Percentiles rank a stretch among this genome's conserved stretches.
Evolutionary conservation across 106 monocot species (phyloP).

Genomic region (Platanthera zijinensis): DNA sequence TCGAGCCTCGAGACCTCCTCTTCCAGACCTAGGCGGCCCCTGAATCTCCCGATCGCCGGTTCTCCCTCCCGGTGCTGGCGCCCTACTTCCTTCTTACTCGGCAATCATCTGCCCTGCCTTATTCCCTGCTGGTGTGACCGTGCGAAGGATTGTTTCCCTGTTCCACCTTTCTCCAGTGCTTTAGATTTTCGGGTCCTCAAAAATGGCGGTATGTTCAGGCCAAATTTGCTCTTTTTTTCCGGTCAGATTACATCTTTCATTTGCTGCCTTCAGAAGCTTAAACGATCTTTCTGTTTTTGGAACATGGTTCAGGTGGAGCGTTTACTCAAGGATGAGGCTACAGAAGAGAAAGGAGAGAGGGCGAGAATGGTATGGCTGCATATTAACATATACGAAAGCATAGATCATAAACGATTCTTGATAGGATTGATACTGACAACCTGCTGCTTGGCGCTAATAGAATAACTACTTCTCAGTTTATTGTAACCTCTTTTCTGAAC

Average conservation of each 20-base stretch:
- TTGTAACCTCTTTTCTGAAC: neutral
- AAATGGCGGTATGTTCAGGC: neutral
- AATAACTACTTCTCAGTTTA: neutral
- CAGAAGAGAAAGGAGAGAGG: constrained; percentile 73
- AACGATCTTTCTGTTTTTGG: neutral
- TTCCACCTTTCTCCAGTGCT: neutral
- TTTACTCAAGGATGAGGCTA: constrained; percentile 70
- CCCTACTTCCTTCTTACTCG: no score
- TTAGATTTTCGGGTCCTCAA: constrained; percentile 1
- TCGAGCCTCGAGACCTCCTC: no score
- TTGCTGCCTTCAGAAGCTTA: neutral
- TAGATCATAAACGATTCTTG: neutral
- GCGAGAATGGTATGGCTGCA: constrained; percentile 52
- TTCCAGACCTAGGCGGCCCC: no score
- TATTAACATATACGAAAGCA: neutral
- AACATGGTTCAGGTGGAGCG: constrained; percentile 31
- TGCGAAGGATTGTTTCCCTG: neutral
- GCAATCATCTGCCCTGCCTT: no score
- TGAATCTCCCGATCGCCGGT: no score
- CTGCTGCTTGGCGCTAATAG: neutral
- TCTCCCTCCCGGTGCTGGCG: no score
- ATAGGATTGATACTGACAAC: neutral
- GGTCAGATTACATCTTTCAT: neutral
- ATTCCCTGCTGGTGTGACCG: no score
- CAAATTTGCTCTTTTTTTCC: neutral